These are phyloP conservation scores for Scedosporium aurantiacum DNA, from an alignment of 2,329 filamentous ascomycete genomes.

Conservation along the genomic window DNA sequence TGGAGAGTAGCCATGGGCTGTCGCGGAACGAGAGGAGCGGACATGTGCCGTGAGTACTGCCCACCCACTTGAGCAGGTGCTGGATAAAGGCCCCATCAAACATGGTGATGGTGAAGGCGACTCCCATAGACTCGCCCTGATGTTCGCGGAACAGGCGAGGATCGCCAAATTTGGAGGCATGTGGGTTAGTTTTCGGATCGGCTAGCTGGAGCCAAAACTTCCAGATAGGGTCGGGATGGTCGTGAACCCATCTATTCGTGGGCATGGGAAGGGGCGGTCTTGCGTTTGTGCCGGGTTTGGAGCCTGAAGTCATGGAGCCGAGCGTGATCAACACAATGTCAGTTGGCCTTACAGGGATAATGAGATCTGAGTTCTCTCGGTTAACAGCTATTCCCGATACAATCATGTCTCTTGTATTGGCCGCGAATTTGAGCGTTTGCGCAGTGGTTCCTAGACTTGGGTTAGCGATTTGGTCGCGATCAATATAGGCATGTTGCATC, in stretches of 20 bases:
- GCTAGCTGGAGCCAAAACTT: slow-evolving; percentile 27
- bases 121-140: slow-evolving; percentile 22
- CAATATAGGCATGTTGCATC: too few relatives aligned
- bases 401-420: neutral
- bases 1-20: slow-evolving; percentile 27
- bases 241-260: slow-evolving; percentile 11
- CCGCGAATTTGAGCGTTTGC: neutral
- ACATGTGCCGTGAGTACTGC: slow-evolving; percentile 19
- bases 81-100: slow-evolving; percentile 19
- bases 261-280: neutral
- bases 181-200: slow-evolving; percentile 21
- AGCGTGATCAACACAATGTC: slow-evolving; percentile 28
- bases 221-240: slow-evolving; percentile 27
- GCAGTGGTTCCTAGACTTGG: neutral
- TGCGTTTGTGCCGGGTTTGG: slow-evolving; percentile 2
- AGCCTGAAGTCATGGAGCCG: slow-evolving; percentile 23
- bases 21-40: slow-evolving; percentile 19
- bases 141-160: slow-evolving; percentile 23
- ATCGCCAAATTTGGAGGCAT: slow-evolving; percentile 23
- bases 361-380: neutral
- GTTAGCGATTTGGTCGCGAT: neutral
- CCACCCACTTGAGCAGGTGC: slow-evolving; percentile 14
- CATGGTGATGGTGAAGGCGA: slow-evolving; percentile 28
- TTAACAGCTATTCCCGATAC: neutral
- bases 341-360: slow-evolving; percentile 2